Base-by-base conservation (phyloP, 768 basidiomycete species). In the Cystofilobasidium ferigula region DNA sequence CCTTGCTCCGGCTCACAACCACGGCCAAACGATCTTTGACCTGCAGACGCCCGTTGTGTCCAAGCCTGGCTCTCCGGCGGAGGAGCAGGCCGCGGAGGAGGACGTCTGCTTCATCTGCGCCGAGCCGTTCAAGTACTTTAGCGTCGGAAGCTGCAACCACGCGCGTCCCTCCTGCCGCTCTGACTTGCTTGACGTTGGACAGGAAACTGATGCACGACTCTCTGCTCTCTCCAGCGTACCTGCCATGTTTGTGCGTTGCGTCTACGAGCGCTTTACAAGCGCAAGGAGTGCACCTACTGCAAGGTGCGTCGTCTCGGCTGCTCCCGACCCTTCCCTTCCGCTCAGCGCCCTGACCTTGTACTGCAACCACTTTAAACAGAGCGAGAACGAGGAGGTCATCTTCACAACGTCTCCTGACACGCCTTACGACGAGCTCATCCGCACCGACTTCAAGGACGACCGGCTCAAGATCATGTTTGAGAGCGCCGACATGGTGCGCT, bases 241-340 rank as follows among this genome's bases (percentile, higher is more conserved):
- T 68, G 67, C 40, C 67, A 68, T 76, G 85, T 93, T 67, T 99
- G 94, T 73, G 85, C 88, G 0, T 77, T 97, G 59, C 83, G 94
- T 9, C 76, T 98, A 34, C 78, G 94, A 43, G 90, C 90, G 4
- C 78, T 98, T 56, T 99, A 95, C 80, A 97, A 97, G 80, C 93
- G 88, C 75, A 79, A 77, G 47, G 88, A 92, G 18, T 98, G 94
- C 73, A 89, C 94, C 0, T 95, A 95, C 75, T 99, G 94, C 81
- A 98, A 98, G 83, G 90, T 86, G 61, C 14, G 81, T 66, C 32
- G 26, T 18, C 56, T 12, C 36, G 20, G 20, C 34, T 34, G 59
- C 45, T 63, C 63, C 66, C 45, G 88, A 85, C 85, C 72, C 82
- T 85, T 4, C 88, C 89, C 78, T 51, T 43, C 48, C 38, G 30